Percentiles rank a stretch among this genome's conserved stretches.
Evolutionary conservation across 257 asterid genomes (phyloP).

Genomic region (Thymus mandschuricus): DNA sequence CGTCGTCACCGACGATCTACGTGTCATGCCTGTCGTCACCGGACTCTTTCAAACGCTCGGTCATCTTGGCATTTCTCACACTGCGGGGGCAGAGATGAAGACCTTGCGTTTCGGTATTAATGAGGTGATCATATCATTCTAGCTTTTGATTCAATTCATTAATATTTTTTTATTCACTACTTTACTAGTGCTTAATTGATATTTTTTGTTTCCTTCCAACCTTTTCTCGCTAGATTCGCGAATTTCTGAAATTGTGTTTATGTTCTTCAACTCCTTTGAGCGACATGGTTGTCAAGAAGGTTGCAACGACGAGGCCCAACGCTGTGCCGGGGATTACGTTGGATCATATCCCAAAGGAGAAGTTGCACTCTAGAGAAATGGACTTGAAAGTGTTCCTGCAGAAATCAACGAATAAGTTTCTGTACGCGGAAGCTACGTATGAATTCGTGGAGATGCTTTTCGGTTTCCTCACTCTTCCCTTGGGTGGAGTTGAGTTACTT

Average conservation of each 20-base stretch:
- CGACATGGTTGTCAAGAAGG: background rate
- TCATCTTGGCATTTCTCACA: no score
- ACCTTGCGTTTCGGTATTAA: background rate
- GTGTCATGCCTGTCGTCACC: no score
- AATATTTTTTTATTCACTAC: background rate
- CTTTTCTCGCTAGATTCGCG: background rate
- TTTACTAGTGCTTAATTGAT: background rate
- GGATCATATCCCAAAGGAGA: background rate
- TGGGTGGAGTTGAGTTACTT: slow-evolving; percentile 23
- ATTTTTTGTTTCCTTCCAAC: no score
- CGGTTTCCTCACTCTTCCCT: slow-evolving; percentile 27
- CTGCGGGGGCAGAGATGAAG: background rate
- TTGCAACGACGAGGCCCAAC: background rate
- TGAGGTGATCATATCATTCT: no score
- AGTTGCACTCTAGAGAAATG: background rate
- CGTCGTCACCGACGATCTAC: no score
- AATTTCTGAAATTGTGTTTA: background rate
- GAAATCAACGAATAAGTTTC: slow-evolving; percentile 25
- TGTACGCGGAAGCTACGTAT: slow-evolving; percentile 26
- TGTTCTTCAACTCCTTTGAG: background rate
- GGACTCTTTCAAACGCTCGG: no score
- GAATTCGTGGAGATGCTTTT: slow-evolving; percentile 32
- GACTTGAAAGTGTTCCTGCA: slow-evolving; percentile 11
- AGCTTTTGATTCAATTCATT: background rate
- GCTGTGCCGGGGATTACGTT: background rate